These are phyloP conservation scores for Comarum palustre DNA, from an alignment of 306 rosid species.

Conservation along the genomic window DNA sequence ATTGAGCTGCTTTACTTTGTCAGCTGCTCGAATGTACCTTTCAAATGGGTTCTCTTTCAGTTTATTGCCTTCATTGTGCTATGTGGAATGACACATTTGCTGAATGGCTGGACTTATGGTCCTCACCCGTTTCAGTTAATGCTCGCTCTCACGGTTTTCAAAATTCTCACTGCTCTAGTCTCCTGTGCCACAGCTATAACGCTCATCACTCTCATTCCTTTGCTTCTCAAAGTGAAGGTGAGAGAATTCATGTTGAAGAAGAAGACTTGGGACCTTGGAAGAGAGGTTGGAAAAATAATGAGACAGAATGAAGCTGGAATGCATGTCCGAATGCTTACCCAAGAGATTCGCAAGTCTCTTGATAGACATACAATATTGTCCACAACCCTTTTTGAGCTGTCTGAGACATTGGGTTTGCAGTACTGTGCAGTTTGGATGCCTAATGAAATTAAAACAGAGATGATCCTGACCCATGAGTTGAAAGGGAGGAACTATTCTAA, in stretches of 20 bases:
- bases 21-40: constrained; percentile 96
- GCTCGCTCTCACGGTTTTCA: constrained; percentile 91
- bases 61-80: constrained; percentile 94
- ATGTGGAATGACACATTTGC: constrained; percentile 91
- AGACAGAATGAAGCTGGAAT: constrained; percentile 78
- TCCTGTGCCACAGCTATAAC: constrained; percentile 98
- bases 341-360: constrained; percentile 94
- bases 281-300: constrained; percentile 86
- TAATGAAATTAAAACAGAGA: constrained; percentile 67
- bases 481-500: constrained; percentile 50
- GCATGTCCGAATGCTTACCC: constrained; percentile 98
- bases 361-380: constrained; percentile 78
- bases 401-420: constrained; percentile 83
- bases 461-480: constrained; percentile 84
- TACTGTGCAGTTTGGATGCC: constrained; percentile 99
- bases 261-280: constrained; percentile 98
- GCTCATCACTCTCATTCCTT: constrained; percentile 85
- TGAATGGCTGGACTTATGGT: constrained; percentile 98
- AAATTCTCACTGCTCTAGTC: constrained; percentile 93
- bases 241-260: constrained; percentile 96
- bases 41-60: constrained; percentile 96
- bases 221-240: constrained; percentile 96
- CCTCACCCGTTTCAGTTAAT: constrained; percentile 96
- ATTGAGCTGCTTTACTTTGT: constrained; percentile 89
- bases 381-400: constrained; percentile 89